A percentile compares a stretch with the other conserved stretches of the same genome.
phyloP scores from a whole-genome alignment of 257 asterid species.

The Rauvolfia tetraphylla region DNA sequence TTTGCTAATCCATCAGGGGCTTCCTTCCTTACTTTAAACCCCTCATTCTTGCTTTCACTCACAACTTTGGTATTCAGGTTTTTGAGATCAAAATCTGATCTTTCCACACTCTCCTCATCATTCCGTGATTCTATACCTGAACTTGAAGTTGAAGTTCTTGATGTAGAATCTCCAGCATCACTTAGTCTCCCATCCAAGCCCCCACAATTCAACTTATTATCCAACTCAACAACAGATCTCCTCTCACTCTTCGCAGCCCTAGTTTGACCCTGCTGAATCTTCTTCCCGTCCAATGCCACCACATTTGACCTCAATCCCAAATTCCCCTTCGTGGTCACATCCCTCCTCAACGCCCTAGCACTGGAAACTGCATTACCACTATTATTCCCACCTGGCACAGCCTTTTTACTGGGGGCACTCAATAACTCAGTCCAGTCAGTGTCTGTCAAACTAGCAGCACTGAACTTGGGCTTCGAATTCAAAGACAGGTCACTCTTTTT shows the following conservation, averaged over 20 bases:
- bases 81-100: conserved; percentile 36
- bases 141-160: conserved; percentile 36
- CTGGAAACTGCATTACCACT: conserved; percentile 42
- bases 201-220: conserved; percentile 37
- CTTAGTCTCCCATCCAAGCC: conserved; percentile 39
- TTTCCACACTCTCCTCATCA: conserved; percentile 30
- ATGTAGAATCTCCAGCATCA: conserved; percentile 35
- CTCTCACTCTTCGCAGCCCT: conserved; percentile 41
- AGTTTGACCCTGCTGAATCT: conserved; percentile 40
- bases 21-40: conserved; percentile 26
- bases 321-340: conserved; percentile 41
- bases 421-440: conserved; percentile 93
- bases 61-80: conserved; percentile 21
- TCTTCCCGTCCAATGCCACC: conserved; percentile 32
- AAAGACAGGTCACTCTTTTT: conserved; percentile 34
- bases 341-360: conserved; percentile 38
- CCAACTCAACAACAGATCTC: conserved; percentile 44
- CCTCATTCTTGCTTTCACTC: conserved; percentile 24
- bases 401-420: conserved; percentile 61
- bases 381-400: conserved; percentile 25
- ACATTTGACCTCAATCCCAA: conserved; percentile 40
- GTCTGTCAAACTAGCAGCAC: conserved; percentile 47
- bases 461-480: conserved; percentile 38
- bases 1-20: conserved; percentile 32
- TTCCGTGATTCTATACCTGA: conserved; percentile 33